Base-by-base conservation (phyloP, 805 yeast species). In the Middelhovenomyces tepae region DNA sequence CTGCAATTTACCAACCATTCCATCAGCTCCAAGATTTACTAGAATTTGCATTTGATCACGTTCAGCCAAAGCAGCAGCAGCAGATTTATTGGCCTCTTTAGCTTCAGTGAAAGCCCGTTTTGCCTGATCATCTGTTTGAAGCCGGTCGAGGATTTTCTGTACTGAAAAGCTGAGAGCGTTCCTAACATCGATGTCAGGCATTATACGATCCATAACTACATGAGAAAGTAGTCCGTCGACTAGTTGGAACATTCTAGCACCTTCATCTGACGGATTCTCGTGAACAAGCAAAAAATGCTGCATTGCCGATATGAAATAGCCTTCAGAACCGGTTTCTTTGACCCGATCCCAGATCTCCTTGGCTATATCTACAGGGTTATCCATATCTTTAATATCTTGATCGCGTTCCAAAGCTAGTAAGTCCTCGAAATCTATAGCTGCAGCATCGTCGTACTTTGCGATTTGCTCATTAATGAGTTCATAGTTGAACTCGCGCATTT, bases 51-150 rank as follows among this genome's bases (percentile, higher is more conserved):
- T 64, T 21, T 71, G 75, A 51, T 72, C 74, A 37, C 75, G 56
- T 47, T 78, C 85, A 2, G 73, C 73, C 13, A 59, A 55, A 10
- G 76, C 75, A 38, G 66, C 68, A 39, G 74, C 78, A 2, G 77
- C 70, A 25, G 60, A 63, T 37, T 62, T 62, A 4, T 67, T 62
- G 25, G 76, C 67, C 28, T 65, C 71, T 46, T 68, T 67, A 22
- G 76, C 65, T 35, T 71, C 85, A 35, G 50, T 51, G 35, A 62
- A 67, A 40, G 95, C 93, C 39, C 80, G 67, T 33, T 75, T 65
- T 8, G 94, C 94, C 57, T 78, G 77, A 34, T 84, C 94, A 53
- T 89, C 95, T 0, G 95, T 82, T 44, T 77, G 76, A 49, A 87
- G 65, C 17, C 81, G 69, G 27, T 84, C 76, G 38, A 74, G 65